phyloP scores from a whole-genome alignment of 78 protist genomes.

The Dictyostelium firmibasis region DNA sequence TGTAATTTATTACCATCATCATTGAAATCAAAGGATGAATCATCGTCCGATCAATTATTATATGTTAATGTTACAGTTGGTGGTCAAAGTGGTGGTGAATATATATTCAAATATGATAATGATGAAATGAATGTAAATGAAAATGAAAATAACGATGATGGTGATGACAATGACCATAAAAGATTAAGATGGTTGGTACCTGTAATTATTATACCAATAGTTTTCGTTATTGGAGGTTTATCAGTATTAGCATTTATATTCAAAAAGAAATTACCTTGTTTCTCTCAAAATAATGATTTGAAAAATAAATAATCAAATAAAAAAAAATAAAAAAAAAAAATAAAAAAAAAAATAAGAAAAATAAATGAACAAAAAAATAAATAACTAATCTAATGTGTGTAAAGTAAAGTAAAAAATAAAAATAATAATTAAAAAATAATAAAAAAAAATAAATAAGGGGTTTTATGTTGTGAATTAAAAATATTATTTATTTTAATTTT shows the following conservation, averaged over 20 bases:
- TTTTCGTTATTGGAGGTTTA: neutral
- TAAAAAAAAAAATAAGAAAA: neutral
- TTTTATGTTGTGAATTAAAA: no score
- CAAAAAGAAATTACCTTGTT: neutral
- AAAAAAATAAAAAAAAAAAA: neutral
- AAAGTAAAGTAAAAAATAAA: no score
- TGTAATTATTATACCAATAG: neutral
- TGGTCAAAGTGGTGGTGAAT: neutral
- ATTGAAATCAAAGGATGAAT: neutral
- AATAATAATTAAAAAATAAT: no score
- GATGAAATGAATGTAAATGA: neutral
- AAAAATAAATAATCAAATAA: neutral
- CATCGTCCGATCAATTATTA: neutral
- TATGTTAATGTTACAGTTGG: neutral
- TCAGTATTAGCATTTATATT: neutral
- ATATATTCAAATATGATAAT: neutral
- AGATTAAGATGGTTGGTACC: constrained; percentile 1
- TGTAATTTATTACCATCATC: neutral
- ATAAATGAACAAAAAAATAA: neutral
- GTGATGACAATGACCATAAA: neutral
- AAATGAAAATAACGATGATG: neutral
- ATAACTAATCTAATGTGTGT: neutral
- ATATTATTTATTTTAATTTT: no score
- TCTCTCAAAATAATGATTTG: neutral
- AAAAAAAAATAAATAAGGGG: no score